Evolutionary conservation across 148 eudicot genomes (phyloP), one percentile per base, ranked within the genome.

Genomic region (Limonium bicolor): DNA sequence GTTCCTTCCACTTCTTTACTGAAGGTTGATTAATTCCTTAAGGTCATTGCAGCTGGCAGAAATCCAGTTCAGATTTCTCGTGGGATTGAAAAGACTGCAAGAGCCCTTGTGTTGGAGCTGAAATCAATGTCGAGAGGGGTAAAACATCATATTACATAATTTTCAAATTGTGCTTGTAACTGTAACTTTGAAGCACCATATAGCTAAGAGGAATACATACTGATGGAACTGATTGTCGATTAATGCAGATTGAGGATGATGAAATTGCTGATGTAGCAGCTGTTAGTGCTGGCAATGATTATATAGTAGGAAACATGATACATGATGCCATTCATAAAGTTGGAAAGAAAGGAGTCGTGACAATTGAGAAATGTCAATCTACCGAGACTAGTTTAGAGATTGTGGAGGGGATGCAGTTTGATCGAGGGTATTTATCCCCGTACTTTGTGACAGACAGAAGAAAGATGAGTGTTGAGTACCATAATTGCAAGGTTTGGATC

Each of bases 331-430:
- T 82, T 36, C 46, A 51, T 24, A 69, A 49, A 47, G 94, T 87
- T 6, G 94, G 92, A 21, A 65, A 65, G 42, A 43, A 47, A 18
- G 96, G 94, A 8, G 66, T 79, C 0, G 70, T 87, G 16, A 77
- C 80, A 29, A 66, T 73, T 28, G 76, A 79, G 51, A 74, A 70
- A 69, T 90, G 90, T 33, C 65, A 69, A 42, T 42, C 28, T 51
- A 50, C 65, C 1, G 80, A 82, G 27, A 87, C 51, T 50, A 63
- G 37, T 35, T 54, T 87, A 16, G 55, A 79, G 50, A 51, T 79
- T 15, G 90, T 77, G 14, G 83, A 87, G 66, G 94, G 96, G 39
- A 87, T 87, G 96, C 80, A 82, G 41, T 83, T 82, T 55, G 94
- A 87, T 50, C 80, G 94, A 14, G 94, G 96, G 41, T 87, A 60